Evolutionary conservation across 2,329 filamentous ascomycete genomes (phyloP).

Genomic region (Macrophomina pseudophaseolina): DNA sequence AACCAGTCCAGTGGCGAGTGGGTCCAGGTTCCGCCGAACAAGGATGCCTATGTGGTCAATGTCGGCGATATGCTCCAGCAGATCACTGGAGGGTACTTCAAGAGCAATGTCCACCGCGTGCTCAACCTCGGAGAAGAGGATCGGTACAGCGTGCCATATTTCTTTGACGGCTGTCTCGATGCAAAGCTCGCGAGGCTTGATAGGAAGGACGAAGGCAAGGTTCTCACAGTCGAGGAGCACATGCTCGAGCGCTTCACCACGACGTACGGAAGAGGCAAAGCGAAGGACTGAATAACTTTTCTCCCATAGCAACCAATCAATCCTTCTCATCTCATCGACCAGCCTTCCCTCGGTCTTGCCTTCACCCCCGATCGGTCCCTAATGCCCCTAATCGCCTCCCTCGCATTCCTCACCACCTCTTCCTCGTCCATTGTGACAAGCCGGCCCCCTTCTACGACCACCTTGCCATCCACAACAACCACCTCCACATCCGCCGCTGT

Average conservation of each 20-base stretch:
- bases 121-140: constrained; percentile 58
- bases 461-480: constrained; percentile 32
- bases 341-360: not conserved
- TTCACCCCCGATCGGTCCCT: constrained; percentile 30
- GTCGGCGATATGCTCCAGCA: constrained; percentile 46
- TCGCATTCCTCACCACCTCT: constrained; percentile 27
- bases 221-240: constrained; percentile 35
- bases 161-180: constrained; percentile 61
- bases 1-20: constrained; percentile 53
- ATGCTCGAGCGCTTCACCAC: constrained; percentile 32
- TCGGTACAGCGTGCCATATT: constrained; percentile 63
- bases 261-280: constrained; percentile 12
- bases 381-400: constrained; percentile 29
- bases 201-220: constrained; percentile 27
- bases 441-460: constrained; percentile 29
- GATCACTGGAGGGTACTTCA: constrained; percentile 60
- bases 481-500: constrained; percentile 30
- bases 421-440: constrained; percentile 29
- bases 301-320: not conserved
- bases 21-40: constrained; percentile 43
- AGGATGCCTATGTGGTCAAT: constrained; percentile 46
- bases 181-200: constrained; percentile 30
- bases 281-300: not conserved
- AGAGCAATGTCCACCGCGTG: constrained; percentile 61
- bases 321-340: not conserved